Evolutionary conservation across 148 eudicot species (phyloP), one percentile per base, ranked within the genome.

Genomic region (Chenopodium suecicum): DNA sequence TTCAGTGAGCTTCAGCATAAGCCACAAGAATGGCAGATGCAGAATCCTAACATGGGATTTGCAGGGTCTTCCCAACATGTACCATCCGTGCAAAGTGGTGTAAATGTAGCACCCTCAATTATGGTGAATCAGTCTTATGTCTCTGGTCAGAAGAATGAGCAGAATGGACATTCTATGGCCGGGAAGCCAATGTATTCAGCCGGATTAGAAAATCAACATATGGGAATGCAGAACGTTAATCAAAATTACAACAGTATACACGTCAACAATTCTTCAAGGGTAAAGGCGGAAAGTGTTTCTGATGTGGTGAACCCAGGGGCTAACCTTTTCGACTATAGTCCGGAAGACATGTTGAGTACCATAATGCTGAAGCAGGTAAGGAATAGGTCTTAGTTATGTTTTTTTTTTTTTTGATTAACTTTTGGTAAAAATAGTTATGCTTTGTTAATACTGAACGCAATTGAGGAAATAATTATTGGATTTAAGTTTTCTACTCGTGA

Each of bases 281-380:
- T 94, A 48, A 92, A 91, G 89, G 78, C 91, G 7, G 97, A 94
- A 85, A 82, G 81, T 41, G 81, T 86, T 60, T 83, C 91, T 16
- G 94, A 91, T 81, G 83, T 82, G 19, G 76, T 79, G 29, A 88
- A 85, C 84, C 70, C 84, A 44, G 89, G 87, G 48, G 83, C 84
- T 70, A 80, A 84, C 44, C 84, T 89, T 31, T 89, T 85, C 75
- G 80, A 83, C 2, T 90, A 81, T 80, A 89, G 91, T 70, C 95
- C 91, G 77, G 99, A 96, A 4, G 98, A 96, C 83, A 88, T 96
- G 75, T 86, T 93, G 91, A 88, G 90, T 81, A 93, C 90, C 56
- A 76, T 94, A 41, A 88, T 96, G 52, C 90, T 96, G 52, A 94
- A 90, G 84, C 98, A 92, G 95, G 99, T 94, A 60, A 69, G 67